Evolutionary conservation across 2,329 filamentous ascomycete genomes (phyloP).

Genomic region (Rasamsonia emersonii): DNA sequence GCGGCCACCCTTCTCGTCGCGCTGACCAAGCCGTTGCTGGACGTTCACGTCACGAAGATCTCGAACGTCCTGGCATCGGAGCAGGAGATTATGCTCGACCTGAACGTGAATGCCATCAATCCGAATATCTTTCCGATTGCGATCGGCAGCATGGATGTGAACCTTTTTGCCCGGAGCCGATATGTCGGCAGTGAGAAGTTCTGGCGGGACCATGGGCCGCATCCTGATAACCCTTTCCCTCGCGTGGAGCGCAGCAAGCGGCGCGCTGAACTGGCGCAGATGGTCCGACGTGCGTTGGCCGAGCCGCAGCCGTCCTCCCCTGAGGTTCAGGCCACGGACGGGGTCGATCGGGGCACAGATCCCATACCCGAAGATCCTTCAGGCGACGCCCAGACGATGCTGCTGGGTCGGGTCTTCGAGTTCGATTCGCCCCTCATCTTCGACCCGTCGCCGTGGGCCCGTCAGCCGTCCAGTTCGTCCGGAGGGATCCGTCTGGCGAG

Average conservation of each 20-base stretch:
- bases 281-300: constrained; percentile 18
- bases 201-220: constrained; percentile 27
- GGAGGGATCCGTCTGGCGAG: constrained; percentile 74
- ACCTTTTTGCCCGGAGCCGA: constrained; percentile 89
- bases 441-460: constrained; percentile 79
- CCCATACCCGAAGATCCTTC: constrained; percentile 50
- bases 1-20: constrained; percentile 84
- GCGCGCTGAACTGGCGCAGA: constrained; percentile 22
- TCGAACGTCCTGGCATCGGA: constrained; percentile 87
- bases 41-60: constrained; percentile 71
- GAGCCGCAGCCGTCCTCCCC: constrained; percentile 13
- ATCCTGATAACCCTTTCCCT: constrained; percentile 17
- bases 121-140: constrained; percentile 86
- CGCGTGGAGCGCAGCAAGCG: constrained; percentile 25
- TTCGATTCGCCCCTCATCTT: constrained; percentile 87
- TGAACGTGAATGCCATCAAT: constrained; percentile 80
- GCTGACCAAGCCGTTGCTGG: constrained; percentile 75
- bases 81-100: constrained; percentile 89
- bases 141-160: constrained; percentile 77
- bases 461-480: constrained; percentile 60
- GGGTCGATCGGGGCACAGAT: constrained; percentile 51
- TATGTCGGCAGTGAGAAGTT: constrained; percentile 59
- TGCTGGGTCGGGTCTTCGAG: constrained; percentile 77
- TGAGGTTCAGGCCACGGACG: constrained; percentile 17
- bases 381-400: constrained; percentile 68